Percentiles rank a stretch among this genome's conserved stretches.
phyloP scores from a whole-genome alignment of 2,329 filamentous ascomycete species.

The Colletotrichum tropicale region DNA sequence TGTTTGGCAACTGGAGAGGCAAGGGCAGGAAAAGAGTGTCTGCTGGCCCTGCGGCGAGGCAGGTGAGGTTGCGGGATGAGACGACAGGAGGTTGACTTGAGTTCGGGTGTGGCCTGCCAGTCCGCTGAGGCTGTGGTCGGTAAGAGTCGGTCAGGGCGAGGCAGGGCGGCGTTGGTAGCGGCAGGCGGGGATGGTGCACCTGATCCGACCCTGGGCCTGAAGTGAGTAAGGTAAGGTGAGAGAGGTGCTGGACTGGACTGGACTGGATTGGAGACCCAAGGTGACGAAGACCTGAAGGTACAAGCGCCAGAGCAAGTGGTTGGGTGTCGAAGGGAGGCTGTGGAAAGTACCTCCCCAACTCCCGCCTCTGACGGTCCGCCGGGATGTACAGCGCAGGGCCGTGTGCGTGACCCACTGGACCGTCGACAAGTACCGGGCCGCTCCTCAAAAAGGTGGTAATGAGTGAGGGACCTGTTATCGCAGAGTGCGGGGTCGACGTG shows the following conservation, averaged over 20 bases:
- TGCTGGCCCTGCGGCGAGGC: background rate
- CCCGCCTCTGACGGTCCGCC: background rate
- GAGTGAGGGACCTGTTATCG: background rate
- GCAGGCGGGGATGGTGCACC: slow-evolving; percentile 8
- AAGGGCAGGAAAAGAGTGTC: background rate
- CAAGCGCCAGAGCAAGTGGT: background rate
- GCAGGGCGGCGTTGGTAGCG: slow-evolving; percentile 10
- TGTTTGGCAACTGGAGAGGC: background rate
- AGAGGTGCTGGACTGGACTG: background rate
- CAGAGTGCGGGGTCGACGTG: slow-evolving; percentile 1
- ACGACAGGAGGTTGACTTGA: slow-evolving; percentile 19
- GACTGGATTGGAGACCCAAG: background rate
- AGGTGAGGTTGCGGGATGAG: slow-evolving; percentile 17
- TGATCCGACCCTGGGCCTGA: background rate
- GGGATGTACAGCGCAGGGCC: background rate
- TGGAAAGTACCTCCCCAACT: background rate
- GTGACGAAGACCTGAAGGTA: background rate
- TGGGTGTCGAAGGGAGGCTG: background rate
- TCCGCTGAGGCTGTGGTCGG: slow-evolving; percentile 17
- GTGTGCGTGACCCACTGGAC: background rate
- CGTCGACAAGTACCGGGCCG: background rate
- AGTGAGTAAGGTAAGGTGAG: background rate
- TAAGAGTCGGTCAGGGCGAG: slow-evolving; percentile 17
- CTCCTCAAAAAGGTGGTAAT: background rate
- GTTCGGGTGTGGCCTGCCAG: slow-evolving; percentile 12